Percentiles rank a stretch among this genome's conserved stretches.
These are phyloP conservation scores for Umbellularia californica DNA, from an alignment of 164 flowering plant species.

Conservation along the genomic window DNA sequence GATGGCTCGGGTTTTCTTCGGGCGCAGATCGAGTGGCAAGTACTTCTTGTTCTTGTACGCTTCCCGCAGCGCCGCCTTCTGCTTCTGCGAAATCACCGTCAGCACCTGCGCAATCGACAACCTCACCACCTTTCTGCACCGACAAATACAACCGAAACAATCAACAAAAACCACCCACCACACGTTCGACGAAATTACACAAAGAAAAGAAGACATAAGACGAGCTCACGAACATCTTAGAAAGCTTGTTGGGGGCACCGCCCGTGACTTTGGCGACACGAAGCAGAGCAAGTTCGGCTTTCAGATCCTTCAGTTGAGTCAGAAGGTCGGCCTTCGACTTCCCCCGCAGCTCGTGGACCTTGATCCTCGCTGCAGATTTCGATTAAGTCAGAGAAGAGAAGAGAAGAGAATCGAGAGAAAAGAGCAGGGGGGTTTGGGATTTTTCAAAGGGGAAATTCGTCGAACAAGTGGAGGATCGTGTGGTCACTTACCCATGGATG, in stretches of 20 bases:
- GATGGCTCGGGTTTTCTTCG: conserved; percentile 73
- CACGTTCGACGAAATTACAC: background rate
- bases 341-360: conserved; percentile 20
- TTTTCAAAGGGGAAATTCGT: background rate
- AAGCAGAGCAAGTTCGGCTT: conserved; percentile 68
- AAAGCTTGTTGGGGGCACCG: conserved; percentile 75
- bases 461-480: background rate
- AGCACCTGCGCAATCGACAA: conserved; percentile 56
- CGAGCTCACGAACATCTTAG: conserved; percentile 46
- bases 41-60: conserved; percentile 63
- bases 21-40: conserved; percentile 67
- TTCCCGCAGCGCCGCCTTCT: conserved; percentile 55
- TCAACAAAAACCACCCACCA: background rate
- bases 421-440: background rate
- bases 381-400: background rate
- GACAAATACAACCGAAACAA: background rate
- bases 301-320: conserved; percentile 59
- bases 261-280: conserved; percentile 83
- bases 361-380: conserved; percentile 15
- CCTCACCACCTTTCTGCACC: conserved; percentile 65
- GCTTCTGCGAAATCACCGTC: conserved; percentile 61
- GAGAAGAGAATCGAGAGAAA: background rate
- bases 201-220: background rate
- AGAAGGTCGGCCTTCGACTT: conserved; percentile 26
- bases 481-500: conserved; percentile 1